Evolutionary conservation across 441 rosid genomes (phyloP), one percentile per base, ranked within the genome.

Genomic region (Euphorbia corollata): DNA sequence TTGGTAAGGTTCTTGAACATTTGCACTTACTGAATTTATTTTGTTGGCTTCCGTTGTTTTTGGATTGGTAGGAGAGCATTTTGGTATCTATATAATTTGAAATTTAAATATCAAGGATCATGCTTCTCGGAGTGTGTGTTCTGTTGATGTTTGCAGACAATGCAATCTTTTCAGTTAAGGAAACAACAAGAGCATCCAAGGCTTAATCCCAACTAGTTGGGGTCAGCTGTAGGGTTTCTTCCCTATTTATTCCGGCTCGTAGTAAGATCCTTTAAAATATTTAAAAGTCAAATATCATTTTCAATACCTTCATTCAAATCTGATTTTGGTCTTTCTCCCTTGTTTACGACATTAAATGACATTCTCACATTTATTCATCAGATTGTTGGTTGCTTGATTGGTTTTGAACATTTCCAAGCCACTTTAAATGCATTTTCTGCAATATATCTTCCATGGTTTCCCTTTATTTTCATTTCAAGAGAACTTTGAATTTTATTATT

Each of bases 1-100:
- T 60, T 72, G 96, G 98, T 88, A 85, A 84, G 93, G 71, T 65
- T 66, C 18, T 11, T 20, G 58, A 54, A 2, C 18, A 19, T 50
- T 54, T 20, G 0, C 58, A 19, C 27, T 19, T 54, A 8, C 58
- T 54, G 27, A n/a, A 5, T 51, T 51, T 19, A n/a, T 51, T 50
- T 8, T 51, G 56, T 51, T 10, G 56, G 23, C 27, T 54, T 54
- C 27, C 58, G n/a, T 51, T 13, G 55, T 19, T 51, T 51, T 51
- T 51, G n/a, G 55, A 51, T 51, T 51, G 55, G 55, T 51, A 51
- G 55, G 55, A 51, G 20, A 54, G 18, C 23, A 20, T 54, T 13
- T 13, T n/a, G 18, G 19, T 15, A 10, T 48, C 19, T 6, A 48
- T 48, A 48, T 13, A 13, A 48, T 48, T 48, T 48, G 53, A 48